phyloP scores from a whole-genome alignment of 352 stramenopile genomes.

The Globisporangium nagaii region DNA sequence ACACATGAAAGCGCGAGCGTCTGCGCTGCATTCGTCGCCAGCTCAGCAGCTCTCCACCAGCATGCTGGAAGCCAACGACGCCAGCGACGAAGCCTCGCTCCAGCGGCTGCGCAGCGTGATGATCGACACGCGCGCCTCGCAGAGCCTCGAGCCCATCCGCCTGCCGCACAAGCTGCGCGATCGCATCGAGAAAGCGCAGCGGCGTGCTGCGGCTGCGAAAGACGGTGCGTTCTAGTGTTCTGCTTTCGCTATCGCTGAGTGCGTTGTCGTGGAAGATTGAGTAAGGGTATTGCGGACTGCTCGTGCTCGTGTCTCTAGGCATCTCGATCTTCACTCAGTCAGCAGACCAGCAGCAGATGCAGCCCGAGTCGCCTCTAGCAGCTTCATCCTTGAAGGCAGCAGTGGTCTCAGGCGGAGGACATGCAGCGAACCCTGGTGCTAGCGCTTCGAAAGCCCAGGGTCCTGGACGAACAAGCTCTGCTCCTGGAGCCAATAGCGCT shows the following conservation, averaged over 20 bases:
- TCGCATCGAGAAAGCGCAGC: slow-evolving; percentile 52
- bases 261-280: too few relatives aligned
- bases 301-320: slow-evolving; percentile 14
- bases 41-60: too few relatives aligned
- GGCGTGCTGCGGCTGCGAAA: slow-evolving; percentile 59
- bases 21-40: too few relatives aligned
- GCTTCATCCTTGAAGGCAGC: background rate
- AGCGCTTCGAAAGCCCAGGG: background rate
- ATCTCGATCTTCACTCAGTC: slow-evolving; percentile 49
- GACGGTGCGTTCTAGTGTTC: slow-evolving; percentile 45
- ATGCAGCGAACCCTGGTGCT: background rate
- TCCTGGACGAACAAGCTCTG: background rate
- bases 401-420: background rate
- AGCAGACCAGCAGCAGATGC: slow-evolving; percentile 10
- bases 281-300: background rate
- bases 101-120: slow-evolving; percentile 15
- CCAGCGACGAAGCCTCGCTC: background rate
- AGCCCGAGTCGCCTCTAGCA: background rate
- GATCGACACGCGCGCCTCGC: slow-evolving; percentile 52
- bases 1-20: too few relatives aligned
- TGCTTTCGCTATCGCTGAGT: too few relatives aligned
- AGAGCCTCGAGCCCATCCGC: slow-evolving; percentile 51
- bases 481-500: background rate
- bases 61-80: too few relatives aligned
- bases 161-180: slow-evolving; percentile 60